Evolutionary conservation across 331 rosid genomes (phyloP).

Genomic region (Acacia pycnantha): DNA sequence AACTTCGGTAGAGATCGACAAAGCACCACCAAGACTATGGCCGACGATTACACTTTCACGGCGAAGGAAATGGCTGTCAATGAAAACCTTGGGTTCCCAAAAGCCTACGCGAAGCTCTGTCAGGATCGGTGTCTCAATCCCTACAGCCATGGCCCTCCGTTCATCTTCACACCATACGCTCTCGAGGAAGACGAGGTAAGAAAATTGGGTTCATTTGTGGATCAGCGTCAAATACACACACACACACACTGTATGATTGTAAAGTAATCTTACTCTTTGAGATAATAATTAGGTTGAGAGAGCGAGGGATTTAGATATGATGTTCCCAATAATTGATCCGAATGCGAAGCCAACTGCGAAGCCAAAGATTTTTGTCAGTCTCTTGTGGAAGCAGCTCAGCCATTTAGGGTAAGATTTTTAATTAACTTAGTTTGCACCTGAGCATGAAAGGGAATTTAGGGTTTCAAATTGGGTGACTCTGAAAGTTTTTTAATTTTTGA

Average conservation of each 20-base stretch:
- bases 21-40: constrained; percentile 46
- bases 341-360: constrained; percentile 75
- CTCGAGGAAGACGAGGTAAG: constrained; percentile 71
- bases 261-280: background rate
- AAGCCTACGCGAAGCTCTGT: constrained; percentile 70
- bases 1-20: background rate
- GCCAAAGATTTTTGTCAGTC: constrained; percentile 71
- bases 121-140: constrained; percentile 52
- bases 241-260: background rate
- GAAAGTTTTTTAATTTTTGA: constrained; percentile 2
- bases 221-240: background rate
- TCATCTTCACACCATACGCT: constrained; percentile 72
- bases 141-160: constrained; percentile 75
- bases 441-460: background rate
- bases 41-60: constrained; percentile 48
- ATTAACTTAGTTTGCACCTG: constrained; percentile 18
- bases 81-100: constrained; percentile 77
- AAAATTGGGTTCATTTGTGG: background rate
- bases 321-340: constrained; percentile 71
- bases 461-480: background rate
- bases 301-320: constrained; percentile 53
- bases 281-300: constrained; percentile 44
- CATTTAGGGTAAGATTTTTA: constrained; percentile 76
- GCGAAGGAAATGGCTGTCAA: constrained; percentile 61
- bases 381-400: constrained; percentile 89